These are phyloP conservation scores for Penicillium sp. DNA, from an alignment of 2,329 filamentous ascomycete species.

Conservation along the genomic window DNA sequence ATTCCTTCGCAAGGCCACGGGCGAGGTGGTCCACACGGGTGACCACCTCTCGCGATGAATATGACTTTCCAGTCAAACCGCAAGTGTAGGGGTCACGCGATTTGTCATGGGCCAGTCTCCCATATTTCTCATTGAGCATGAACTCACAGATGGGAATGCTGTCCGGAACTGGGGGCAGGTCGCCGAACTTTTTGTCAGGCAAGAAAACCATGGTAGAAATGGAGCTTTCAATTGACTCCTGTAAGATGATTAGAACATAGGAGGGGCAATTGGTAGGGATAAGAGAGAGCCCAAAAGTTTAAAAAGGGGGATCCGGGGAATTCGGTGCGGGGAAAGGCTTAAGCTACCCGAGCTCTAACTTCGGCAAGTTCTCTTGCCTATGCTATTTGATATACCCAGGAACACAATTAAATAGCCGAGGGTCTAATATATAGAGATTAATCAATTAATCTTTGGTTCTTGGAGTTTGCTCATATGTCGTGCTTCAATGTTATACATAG, in stretches of 20 bases:
- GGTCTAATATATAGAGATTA: too few relatives aligned
- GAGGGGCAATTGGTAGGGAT: too few relatives aligned
- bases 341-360: too few relatives aligned
- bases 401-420: too few relatives aligned
- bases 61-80: constrained; percentile 65
- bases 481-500: too few relatives aligned
- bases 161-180: constrained; percentile 59
- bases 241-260: background rate
- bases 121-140: constrained; percentile 66
- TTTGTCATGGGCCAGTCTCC: constrained; percentile 57
- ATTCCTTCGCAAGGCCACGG: constrained; percentile 62
- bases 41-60: constrained; percentile 58
- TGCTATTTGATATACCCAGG: too few relatives aligned
- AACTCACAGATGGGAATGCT: constrained; percentile 70
- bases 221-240: background rate
- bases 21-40: constrained; percentile 63
- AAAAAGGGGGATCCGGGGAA: too few relatives aligned
- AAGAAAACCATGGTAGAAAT: constrained; percentile 43
- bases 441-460: too few relatives aligned
- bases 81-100: constrained; percentile 71
- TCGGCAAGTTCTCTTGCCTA: too few relatives aligned
- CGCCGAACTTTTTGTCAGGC: constrained; percentile 37
- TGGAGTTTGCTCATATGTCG: too few relatives aligned
- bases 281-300: too few relatives aligned
- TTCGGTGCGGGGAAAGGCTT: too few relatives aligned